Percentiles rank a stretch among this genome's conserved stretches.
These are phyloP conservation scores for Russula sp. DNA, from an alignment of 768 basidiomycete species.

Conservation along the genomic window DNA sequence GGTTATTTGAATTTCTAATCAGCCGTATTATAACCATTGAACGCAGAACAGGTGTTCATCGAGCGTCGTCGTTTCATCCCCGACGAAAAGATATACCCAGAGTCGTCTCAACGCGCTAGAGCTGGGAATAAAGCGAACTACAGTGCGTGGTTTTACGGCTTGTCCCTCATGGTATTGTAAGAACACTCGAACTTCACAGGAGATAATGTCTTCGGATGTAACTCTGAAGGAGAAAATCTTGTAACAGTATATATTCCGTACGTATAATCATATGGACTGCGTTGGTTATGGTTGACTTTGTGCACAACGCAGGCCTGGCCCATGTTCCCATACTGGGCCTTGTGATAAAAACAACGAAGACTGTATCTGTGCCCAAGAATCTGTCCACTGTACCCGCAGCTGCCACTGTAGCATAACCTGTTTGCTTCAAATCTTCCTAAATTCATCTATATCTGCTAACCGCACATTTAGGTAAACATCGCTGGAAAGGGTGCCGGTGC, in stretches of 20 bases:
- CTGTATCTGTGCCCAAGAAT: conserved; percentile 51
- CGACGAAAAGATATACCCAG: conserved; percentile 18
- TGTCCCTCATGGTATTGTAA: neutral
- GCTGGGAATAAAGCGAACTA: neutral
- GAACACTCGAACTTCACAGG: neutral
- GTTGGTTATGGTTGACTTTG: neutral
- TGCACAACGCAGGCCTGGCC: conserved; percentile 37
- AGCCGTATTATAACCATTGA: neutral
- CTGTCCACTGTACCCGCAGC: conserved; percentile 52
- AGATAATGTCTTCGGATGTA: neutral
- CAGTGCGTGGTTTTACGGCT: conserved; percentile 6
- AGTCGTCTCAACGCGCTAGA: neutral
- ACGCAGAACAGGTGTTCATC: conserved; percentile 11
- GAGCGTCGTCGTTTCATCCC: conserved; percentile 20
- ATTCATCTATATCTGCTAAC: neutral
- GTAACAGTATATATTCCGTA: neutral
- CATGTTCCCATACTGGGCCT: conserved; percentile 57
- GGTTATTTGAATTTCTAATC: conserved; percentile 1
- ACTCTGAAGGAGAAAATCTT: neutral
- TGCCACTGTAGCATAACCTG: conserved; percentile 56
- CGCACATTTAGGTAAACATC: conserved; percentile 46
- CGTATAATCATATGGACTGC: neutral
- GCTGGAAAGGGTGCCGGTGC: conserved; percentile 56
- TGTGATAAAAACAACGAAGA: conserved; percentile 42
- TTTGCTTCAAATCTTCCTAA: conserved; percentile 33